Conservation (phyloP, 2,329 filamentous ascomycete genomes). For the Fusarium albidum region DNA sequence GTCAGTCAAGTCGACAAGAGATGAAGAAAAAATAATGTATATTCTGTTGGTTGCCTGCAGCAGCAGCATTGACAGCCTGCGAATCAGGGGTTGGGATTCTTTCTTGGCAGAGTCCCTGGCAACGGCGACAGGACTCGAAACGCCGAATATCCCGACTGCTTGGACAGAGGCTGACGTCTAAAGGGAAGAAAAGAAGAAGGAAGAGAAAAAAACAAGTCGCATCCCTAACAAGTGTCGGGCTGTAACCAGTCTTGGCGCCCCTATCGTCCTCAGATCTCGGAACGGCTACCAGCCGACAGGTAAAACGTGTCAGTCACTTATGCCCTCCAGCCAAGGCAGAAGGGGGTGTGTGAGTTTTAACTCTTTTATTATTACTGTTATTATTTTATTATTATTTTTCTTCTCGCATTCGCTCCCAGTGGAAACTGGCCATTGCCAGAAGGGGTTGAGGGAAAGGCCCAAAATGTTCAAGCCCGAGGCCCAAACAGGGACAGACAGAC, state of each 20-base stretch:
- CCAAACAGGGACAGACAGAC: constrained; percentile 25
- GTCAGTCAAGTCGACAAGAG: no score
- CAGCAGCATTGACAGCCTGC: no score
- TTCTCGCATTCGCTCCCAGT: background rate
- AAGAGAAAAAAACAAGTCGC: background rate
- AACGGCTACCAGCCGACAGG: constrained; percentile 26
- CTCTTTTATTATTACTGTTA: no score
- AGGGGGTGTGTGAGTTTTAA: constrained; percentile 21
- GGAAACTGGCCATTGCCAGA: constrained; percentile 8
- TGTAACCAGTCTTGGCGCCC: constrained; percentile 29
- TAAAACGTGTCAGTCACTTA: constrained; percentile 29
- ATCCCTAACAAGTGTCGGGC: constrained; percentile 12
- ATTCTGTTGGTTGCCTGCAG: no score
- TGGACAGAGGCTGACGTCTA: constrained; percentile 10
- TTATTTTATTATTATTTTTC: no score
- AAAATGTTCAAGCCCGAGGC: background rate
- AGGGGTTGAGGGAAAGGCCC: constrained; percentile 6
- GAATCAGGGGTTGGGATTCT: no score
- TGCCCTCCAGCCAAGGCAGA: constrained; percentile 12
- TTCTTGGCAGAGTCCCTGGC: no score
- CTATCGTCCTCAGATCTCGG: constrained; percentile 33
- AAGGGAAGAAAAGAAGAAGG: constrained; percentile 5
- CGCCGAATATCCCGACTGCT: no score
- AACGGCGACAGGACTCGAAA: no score
- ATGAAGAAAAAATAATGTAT: no score